Evolutionary conservation across 2,329 filamentous ascomycete species (phyloP), one percentile per base, ranked within the genome.

Genomic region (Atkinsonella texensis): DNA sequence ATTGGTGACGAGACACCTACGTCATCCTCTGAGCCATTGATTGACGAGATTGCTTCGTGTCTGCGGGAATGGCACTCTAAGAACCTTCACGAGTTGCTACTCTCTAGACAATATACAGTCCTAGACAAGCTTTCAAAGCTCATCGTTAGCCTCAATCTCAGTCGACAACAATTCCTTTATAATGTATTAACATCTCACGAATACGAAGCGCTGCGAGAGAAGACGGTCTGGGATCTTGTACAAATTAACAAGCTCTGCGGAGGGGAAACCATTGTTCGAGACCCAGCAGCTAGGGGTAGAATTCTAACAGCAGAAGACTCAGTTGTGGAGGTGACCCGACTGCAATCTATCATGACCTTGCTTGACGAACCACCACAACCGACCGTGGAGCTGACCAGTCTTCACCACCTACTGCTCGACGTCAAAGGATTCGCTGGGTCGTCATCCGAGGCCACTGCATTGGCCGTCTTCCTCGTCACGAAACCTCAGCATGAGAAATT

Each of bases 1-100:
- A 91, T 98, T 65, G 93, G 93, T 53, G 93, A 98, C 63, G 93
- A 98, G 71, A 95, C 89, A 2, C 88, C 90, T 1, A 95, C 89
- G 0, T 96, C 89, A 6, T 75, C 80, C 15, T 83, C 87, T 9
- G 94, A 98, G 65, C 93, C 93, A 2, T 70, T 98, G 55, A 90
- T 98, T 23, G 93, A 98, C 68, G 93, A 98, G 67, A 97, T 98
- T 60, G 90, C 93, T 13, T 96, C 90, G 3, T 98, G 93, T 65
- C 71, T 98, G 56, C 82, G 93, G 59, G 93, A 98, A 76, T 98
- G 93, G 94, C 91, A 98, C 70, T 95, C 93, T 18, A 95, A 90
- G 17, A 94, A 96, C 63, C 76, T 98, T 15, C 94, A 98, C 69
- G 89, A 95, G 64, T 75, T 97, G 23, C 77, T 98, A 1, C 78